Evolutionary conservation across 768 basidiomycete genomes (phyloP).

Genomic region (Lyophyllum decastes): DNA sequence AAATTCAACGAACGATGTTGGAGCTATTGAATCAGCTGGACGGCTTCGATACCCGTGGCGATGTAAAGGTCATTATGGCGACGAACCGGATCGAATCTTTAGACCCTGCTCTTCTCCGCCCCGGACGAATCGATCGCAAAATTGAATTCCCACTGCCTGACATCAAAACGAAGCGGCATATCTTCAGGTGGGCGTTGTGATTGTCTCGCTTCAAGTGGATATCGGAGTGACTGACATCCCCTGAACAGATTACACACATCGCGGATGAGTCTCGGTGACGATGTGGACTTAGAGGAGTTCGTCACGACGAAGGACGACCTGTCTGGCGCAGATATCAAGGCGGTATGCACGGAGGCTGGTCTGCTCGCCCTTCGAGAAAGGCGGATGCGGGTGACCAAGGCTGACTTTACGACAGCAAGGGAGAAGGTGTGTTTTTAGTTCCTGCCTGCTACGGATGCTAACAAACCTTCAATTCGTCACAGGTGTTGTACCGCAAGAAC

Average conservation of each 20-base stretch:
- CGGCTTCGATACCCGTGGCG: constrained; percentile 99
- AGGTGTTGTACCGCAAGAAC: constrained; percentile 95
- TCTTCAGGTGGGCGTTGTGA: constrained; percentile 77
- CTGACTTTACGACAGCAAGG: constrained; percentile 85
- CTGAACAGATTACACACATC: constrained; percentile 78
- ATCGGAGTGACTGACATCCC: constrained; percentile 1
- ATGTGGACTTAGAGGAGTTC: constrained; percentile 95
- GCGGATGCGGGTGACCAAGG: constrained; percentile 91
- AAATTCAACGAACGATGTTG: constrained; percentile 99
- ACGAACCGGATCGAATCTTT: constrained; percentile 97
- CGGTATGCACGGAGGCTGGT: constrained; percentile 98
- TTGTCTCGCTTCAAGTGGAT: background rate
- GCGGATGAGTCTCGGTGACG: constrained; percentile 85
- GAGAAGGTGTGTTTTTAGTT: constrained; percentile 71
- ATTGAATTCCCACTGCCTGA: constrained; percentile 98
- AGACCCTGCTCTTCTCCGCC: constrained; percentile 97
- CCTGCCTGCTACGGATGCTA: constrained; percentile 1
- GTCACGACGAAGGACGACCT: constrained; percentile 95
- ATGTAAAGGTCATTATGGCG: constrained; percentile 99
- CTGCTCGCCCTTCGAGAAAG: constrained; percentile 91
- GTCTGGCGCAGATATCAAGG: constrained; percentile 98
- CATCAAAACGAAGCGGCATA: constrained; percentile 98
- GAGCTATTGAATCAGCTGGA: constrained; percentile 98
- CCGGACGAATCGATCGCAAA: constrained; percentile 98
- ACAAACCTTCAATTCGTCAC: constrained; percentile 11